phyloP scores from a whole-genome alignment of 495 filamentous ascomycete species.

The Letharia lupina region DNA sequence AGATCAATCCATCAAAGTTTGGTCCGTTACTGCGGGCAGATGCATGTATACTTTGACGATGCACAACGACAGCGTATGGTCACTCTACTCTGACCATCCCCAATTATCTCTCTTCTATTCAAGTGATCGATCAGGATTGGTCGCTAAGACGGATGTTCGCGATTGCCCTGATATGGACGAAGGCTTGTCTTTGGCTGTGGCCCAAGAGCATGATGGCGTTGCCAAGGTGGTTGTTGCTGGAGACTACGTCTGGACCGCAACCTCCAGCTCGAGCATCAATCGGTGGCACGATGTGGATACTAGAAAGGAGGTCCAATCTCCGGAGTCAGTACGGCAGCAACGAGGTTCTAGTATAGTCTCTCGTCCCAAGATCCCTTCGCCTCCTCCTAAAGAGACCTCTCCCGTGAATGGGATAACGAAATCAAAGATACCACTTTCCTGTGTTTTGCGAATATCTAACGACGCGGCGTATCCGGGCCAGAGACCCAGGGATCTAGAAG shows the following conservation, averaged over 20 bases:
- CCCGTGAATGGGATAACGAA: constrained; percentile 34
- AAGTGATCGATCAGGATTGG: constrained; percentile 78
- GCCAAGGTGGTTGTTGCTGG: constrained; percentile 73
- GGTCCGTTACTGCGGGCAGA: constrained; percentile 87
- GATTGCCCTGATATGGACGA: constrained; percentile 75
- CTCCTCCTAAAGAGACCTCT: constrained; percentile 20
- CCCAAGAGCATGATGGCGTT: constrained; percentile 85
- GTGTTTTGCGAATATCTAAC: constrained; percentile 71
- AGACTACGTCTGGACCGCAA: constrained; percentile 88
- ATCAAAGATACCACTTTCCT: constrained; percentile 65
- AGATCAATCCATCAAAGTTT: constrained; percentile 94
- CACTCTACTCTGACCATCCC: constrained; percentile 81
- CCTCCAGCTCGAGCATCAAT: constrained; percentile 88
- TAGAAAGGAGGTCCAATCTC: constrained; percentile 47
- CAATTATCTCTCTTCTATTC: constrained; percentile 86
- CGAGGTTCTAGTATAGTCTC: constrained; percentile 44
- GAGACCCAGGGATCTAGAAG: constrained; percentile 41
- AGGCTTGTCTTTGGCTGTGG: constrained; percentile 75
- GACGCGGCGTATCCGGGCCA: constrained; percentile 62
- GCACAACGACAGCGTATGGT: constrained; percentile 98
- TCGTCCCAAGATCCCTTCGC: constrained; percentile 28
- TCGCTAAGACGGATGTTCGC: constrained; percentile 88
- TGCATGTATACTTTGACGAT: constrained; percentile 98
- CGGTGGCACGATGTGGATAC: constrained; percentile 87
- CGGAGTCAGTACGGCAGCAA: constrained; percentile 46